A percentile compares a stretch with the other conserved stretches of the same genome.
These are phyloP conservation scores for Endoconidiophora laricicola DNA, from an alignment of 2,329 filamentous ascomycete species.

Conservation along the genomic window DNA sequence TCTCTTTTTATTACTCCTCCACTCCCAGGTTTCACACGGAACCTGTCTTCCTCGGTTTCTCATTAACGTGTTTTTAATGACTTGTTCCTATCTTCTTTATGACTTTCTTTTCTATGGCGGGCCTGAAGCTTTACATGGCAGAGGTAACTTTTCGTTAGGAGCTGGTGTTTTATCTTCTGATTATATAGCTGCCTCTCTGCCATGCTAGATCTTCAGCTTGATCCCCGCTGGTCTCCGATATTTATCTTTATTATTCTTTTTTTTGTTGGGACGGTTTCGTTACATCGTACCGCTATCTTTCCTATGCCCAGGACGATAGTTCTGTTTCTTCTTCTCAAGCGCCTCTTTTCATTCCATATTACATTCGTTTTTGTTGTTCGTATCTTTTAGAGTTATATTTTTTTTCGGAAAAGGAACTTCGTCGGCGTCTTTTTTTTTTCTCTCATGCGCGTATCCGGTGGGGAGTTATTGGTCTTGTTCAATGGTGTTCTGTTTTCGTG, in stretches of 20 bases:
- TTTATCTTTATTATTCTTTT: conserved; percentile 1
- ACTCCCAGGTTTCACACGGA: background rate
- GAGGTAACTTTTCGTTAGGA: background rate
- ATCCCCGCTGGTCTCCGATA: background rate
- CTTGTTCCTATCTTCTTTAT: conserved; percentile 2
- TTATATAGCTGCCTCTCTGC: background rate
- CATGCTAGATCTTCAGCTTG: background rate
- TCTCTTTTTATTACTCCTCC: background rate
- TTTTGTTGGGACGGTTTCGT: background rate
- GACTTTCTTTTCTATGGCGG: background rate
- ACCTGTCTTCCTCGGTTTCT: conserved; percentile 1
- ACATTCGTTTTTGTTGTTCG: background rate
- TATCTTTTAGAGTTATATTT: conserved; percentile 3
- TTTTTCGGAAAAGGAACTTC: background rate
- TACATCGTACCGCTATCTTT: background rate
- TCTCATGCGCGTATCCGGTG: background rate
- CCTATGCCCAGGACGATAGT: conserved; percentile 6
- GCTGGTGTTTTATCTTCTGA: background rate
- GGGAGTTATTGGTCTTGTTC: background rate
- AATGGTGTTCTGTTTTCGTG: background rate
- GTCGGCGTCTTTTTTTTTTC: conserved; percentile 1
- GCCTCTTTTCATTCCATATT: background rate
- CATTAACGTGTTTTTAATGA: conserved; percentile 6
- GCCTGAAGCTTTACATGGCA: background rate
- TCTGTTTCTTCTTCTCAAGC: background rate